Evolutionary conservation across 331 rosid genomes (phyloP), one percentile per base, ranked within the genome.

Genomic region (Telfairia occidentalis): DNA sequence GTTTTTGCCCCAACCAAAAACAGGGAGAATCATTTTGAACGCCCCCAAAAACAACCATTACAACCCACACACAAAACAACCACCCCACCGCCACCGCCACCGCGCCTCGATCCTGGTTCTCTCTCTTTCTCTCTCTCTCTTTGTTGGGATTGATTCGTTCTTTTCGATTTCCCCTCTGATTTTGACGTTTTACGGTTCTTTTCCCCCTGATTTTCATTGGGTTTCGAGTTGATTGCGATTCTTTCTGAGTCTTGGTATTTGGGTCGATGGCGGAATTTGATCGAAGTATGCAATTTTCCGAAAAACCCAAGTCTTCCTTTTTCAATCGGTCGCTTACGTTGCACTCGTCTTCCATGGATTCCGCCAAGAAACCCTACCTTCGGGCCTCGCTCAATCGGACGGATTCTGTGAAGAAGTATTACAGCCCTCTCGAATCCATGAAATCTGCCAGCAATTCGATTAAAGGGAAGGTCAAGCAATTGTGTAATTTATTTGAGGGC

Each of bases 391-490:
- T 83, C 18, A 92, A 83, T 7, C 92, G 96, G 28, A 38, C 90
- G 45, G 84, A 84, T 57, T 87, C 97, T 19, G 64, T 89, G 42
- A 82, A 71, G 71, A 80, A 78, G 18, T 74, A 84, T 73, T 84
- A 86, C 84, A 86, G 43, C 78, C 87, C 96, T 30, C 16, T 86
- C 5, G 93, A 90, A 42, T 73, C 96, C 49, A 76, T 84, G 73
- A 86, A 82, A 75, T 88, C 96, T 9, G 86, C 87, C 2, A 75
- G 88, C 71, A 82, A 32, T 65, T 85, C 97, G 0, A 58, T 93
- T 16, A 89, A 85, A 15, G 97, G 98, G 11, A 95, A 84, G 88
- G 96, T 95, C 52, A 90, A 85, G 83, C 90, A 90, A 82, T 88
- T 95, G 37, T 78, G 97, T 76, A 83, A 66, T 69, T 48, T 88